phyloP scores from a whole-genome alignment of 495 filamentous ascomycete genomes.

The Penicillium coffeae region DNA sequence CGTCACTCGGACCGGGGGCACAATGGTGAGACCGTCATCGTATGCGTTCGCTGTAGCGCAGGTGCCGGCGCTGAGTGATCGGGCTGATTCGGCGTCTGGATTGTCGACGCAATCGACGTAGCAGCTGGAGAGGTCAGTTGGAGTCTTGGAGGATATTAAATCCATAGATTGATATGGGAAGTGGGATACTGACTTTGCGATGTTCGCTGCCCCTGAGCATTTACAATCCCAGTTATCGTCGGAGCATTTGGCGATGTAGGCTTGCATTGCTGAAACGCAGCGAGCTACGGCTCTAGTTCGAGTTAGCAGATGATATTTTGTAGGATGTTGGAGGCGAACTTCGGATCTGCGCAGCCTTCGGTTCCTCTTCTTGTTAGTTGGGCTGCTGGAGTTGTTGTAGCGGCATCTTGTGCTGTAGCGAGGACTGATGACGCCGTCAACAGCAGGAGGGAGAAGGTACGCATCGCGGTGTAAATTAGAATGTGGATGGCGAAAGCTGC shows the following conservation, averaged over 20 bases:
- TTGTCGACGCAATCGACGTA: not conserved
- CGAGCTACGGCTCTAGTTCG: slow-evolving; percentile 15
- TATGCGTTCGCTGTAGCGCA: not conserved
- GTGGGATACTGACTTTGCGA: slow-evolving; percentile 23
- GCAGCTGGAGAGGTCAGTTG: not conserved
- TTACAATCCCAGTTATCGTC: slow-evolving; percentile 24
- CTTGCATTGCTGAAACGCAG: slow-evolving; percentile 17
- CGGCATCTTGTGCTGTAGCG: not conserved
- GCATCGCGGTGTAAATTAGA: not conserved
- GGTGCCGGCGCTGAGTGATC: not conserved
- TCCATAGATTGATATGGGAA: too few relatives aligned
- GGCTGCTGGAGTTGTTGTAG: not conserved
- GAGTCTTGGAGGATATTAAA: not conserved
- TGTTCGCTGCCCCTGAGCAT: slow-evolving; percentile 20
- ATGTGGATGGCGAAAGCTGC: not conserved
- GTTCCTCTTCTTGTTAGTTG: not conserved
- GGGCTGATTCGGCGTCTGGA: not conserved
- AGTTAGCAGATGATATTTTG: not conserved
- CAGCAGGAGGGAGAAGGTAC: not conserved
- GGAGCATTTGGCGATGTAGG: slow-evolving; percentile 9
- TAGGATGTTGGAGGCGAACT: not conserved
- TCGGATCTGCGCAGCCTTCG: not conserved
- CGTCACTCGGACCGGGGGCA: not conserved
- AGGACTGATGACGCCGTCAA: not conserved
- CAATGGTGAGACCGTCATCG: not conserved